Percentiles rank a stretch among this genome's conserved stretches.
Conservation (phyloP, 352 stramenopile species). For the Phytophthora colocasiae region DNA sequence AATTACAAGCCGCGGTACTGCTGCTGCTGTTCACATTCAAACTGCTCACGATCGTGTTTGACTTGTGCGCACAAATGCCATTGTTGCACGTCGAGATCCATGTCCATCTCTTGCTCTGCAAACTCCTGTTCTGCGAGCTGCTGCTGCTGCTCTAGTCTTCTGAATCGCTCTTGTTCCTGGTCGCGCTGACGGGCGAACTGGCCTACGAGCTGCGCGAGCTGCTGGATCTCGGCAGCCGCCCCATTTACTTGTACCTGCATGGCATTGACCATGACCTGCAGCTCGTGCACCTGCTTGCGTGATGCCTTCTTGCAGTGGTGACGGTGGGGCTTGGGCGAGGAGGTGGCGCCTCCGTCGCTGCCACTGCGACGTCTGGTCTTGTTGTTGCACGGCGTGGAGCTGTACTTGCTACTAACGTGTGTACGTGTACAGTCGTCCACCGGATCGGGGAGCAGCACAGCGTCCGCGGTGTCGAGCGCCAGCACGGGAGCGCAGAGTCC, state of each 20-base stretch:
- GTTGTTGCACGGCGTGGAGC: constrained; percentile 1
- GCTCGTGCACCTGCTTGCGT: constrained; percentile 40
- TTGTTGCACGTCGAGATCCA: constrained; percentile 25
- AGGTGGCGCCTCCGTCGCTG: background rate
- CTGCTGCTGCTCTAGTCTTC: constrained; percentile 11
- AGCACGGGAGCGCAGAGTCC: constrained; percentile 18
- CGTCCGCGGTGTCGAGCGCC: constrained; percentile 11
- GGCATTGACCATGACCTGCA: constrained; percentile 35
- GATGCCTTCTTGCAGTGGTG: constrained; percentile 38
- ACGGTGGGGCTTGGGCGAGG: constrained; percentile 19
- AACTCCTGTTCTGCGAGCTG: background rate
- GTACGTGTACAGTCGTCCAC: background rate
- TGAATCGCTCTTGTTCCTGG: constrained; percentile 12
- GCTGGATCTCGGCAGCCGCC: constrained; percentile 33
- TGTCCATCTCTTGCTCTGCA: constrained; percentile 30
- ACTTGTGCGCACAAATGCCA: constrained; percentile 26
- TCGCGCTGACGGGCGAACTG: constrained; percentile 29
- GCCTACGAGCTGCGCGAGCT: constrained; percentile 39
- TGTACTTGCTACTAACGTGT: background rate
- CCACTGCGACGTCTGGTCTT: constrained; percentile 4
- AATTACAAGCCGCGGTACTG: constrained; percentile 1
- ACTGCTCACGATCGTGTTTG: constrained; percentile 23
- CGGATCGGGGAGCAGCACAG: constrained; percentile 20
- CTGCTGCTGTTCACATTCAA: constrained; percentile 19
- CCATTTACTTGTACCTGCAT: constrained; percentile 42